A percentile compares a stretch with the other conserved stretches of the same genome.
These are phyloP conservation scores for Fusarium solani-melongenae DNA, from an alignment of 2,329 filamentous ascomycete species.

Conservation along the genomic window DNA sequence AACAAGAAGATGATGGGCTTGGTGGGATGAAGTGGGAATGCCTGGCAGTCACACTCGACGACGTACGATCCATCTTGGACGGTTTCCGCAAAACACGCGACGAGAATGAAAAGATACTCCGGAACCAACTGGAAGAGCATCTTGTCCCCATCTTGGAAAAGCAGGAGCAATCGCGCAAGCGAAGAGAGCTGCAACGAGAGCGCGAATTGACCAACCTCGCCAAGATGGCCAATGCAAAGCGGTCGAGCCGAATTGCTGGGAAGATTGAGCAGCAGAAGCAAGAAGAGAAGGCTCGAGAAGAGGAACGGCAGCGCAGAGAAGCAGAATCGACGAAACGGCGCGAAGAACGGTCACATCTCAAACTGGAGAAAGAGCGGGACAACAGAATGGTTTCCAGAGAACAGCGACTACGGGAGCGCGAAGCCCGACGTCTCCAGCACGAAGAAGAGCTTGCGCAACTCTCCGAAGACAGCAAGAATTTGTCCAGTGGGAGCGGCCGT, in stretches of 20 bases:
- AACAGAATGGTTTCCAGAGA: conserved; percentile 85
- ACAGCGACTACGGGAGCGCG: conserved; percentile 85
- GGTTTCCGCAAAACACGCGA: conserved; percentile 81
- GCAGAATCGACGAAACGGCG: conserved; percentile 76
- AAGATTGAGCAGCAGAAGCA: conserved; percentile 83
- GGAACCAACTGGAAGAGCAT: conserved; percentile 77
- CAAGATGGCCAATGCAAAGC: conserved; percentile 92
- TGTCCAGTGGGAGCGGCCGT: conserved; percentile 66
- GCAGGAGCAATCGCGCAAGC: conserved; percentile 78
- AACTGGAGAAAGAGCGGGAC: conserved; percentile 78
- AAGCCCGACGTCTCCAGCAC: conserved; percentile 83
- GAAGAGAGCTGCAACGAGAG: conserved; percentile 74
- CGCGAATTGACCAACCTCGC: conserved; percentile 84
- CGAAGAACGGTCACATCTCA: conserved; percentile 69
- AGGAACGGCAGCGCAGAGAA: conserved; percentile 59
- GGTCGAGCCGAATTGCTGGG: conserved; percentile 87
- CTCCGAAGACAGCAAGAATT: conserved; percentile 77
- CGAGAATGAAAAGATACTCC: conserved; percentile 83
- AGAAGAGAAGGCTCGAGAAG: conserved; percentile 77
- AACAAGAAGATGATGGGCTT: conserved; percentile 69
- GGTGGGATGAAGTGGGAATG: conserved; percentile 91
- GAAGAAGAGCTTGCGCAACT: conserved; percentile 85
- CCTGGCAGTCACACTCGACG: conserved; percentile 81
- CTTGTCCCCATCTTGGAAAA: conserved; percentile 87
- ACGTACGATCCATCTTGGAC: conserved; percentile 78